These are phyloP conservation scores for Wickerhamomyces strasburgensis DNA, from an alignment of 805 yeast species.

Conservation along the genomic window DNA sequence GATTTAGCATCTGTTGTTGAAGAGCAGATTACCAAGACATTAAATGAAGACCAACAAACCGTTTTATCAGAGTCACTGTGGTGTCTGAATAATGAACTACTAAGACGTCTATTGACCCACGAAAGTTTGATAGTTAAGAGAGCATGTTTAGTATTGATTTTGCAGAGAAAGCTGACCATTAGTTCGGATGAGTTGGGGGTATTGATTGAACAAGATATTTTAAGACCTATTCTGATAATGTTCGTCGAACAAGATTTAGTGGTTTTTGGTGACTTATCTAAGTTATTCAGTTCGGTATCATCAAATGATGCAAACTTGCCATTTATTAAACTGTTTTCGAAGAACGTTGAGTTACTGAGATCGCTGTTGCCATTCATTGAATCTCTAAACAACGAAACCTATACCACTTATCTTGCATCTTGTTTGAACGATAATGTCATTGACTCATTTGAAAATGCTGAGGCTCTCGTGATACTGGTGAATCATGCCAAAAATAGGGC, in stretches of 20 bases:
- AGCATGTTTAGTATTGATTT: conserved; percentile 11
- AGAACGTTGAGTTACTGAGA: too few species aligned
- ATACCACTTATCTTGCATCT: conserved; percentile 13
- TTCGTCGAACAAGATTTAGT: conserved; percentile 15
- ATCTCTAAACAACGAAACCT: conserved; percentile 2
- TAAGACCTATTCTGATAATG: conserved; percentile 5
- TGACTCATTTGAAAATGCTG: neutral
- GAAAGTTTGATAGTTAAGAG: conserved; percentile 7
- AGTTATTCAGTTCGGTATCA: conserved; percentile 7
- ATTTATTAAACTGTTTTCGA: conserved; percentile 19
- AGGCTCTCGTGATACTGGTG: neutral
- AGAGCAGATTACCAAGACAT: conserved; percentile 3
- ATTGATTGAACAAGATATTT: neutral
- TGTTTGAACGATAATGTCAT: conserved; percentile 4
- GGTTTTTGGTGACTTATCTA: conserved; percentile 11
- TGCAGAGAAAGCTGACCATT: conserved; percentile 15
- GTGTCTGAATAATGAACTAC: conserved; percentile 12
- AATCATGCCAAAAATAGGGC: conserved; percentile 11
- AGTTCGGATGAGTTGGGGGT: conserved; percentile 6
- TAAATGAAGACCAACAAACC: conserved; percentile 14
- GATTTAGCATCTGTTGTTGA: conserved; percentile 14
- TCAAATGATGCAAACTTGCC: conserved; percentile 7
- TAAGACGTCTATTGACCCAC: conserved; percentile 8
- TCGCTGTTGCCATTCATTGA: conserved; percentile 11
- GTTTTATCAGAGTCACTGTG: conserved; percentile 28